Evolutionary conservation across 176 grass and related monocot genomes (phyloP), one percentile per base, ranked within the genome.

Genomic region (Oryza coarctata): DNA sequence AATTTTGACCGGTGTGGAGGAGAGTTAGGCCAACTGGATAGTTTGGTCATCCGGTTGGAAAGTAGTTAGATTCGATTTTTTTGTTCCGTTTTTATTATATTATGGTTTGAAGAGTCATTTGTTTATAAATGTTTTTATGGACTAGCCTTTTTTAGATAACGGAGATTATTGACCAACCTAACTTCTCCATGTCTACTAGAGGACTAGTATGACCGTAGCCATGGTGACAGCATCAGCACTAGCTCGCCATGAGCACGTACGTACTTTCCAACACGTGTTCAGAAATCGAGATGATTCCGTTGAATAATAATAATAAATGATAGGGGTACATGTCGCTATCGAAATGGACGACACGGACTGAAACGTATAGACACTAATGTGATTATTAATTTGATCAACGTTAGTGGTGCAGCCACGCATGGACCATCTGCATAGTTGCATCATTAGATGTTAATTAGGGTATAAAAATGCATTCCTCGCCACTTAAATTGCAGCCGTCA

Each of bases 351-450:
- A 9, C 8, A 33, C 1, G 6, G 22, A 36, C 38, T 36, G 63
- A 7, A 71, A 47, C 73, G 43, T 41, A 11, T 23, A 9, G 1
- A 55, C 6, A 11, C 9, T 28, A 3, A 27, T 6, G 34, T 8
- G 70, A 81, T 74, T 4, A 81, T 74, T 4, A 66, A 73, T 80
- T 32, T 73, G 44, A n/a, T 86, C 77, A 20, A 67, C 34, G 58
- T 68, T 44, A 68, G 3, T 41, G 12, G 41, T 58, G 70, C 61
- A 32, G 70, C 61, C 33, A 34, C 26, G 3, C 61, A 38, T 67
- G 82, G 72, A 31, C 35, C 75, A 52, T 70, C 30, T 35, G n/a
- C 36, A 36, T 36, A 77, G 62, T 77, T 57, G 69, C 15, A 23
- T 25, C 66, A 39, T 5, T 39, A 15, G 58, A 29, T 64, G 75